Evolutionary conservation across 257 asterid genomes (phyloP).

Genomic region (Paulownia fortunei): DNA sequence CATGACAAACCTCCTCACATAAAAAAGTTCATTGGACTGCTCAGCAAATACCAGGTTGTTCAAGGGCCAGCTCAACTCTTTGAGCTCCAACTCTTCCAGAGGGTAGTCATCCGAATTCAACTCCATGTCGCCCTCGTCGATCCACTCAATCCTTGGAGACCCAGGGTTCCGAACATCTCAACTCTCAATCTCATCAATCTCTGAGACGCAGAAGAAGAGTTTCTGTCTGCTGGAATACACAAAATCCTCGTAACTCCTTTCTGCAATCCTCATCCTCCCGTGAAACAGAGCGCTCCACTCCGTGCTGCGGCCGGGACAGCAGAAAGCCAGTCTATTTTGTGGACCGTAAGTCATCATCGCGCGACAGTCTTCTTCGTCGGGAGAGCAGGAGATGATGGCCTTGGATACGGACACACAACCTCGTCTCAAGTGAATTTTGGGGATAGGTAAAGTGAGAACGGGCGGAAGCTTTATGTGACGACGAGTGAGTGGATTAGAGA

Average conservation of each 20-base stretch:
- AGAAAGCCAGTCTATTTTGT: neutral
- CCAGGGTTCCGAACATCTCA: neutral
- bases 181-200: neutral
- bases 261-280: neutral
- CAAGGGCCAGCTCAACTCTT: neutral
- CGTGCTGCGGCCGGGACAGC: constrained; percentile 1
- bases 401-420: neutral
- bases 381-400: constrained; percentile 8
- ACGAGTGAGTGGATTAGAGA: neutral
- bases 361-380: neutral
- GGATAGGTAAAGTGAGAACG: neutral
- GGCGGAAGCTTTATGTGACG: neutral
- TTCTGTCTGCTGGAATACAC: neutral
- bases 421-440: too few relatives aligned
- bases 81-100: neutral
- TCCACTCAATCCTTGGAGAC: neutral
- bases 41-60: neutral
- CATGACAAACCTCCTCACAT: neutral
- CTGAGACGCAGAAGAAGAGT: neutral
- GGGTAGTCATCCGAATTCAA: neutral
- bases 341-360: constrained; percentile 8
- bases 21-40: neutral
- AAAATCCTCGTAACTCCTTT: neutral
- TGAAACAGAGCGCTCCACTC: neutral
- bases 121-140: neutral